Percentiles rank a stretch among this genome's conserved stretches.
Evolutionary conservation across 176 grass and related monocot genomes (phyloP).

Genomic region (Phoenix dactylifera): DNA sequence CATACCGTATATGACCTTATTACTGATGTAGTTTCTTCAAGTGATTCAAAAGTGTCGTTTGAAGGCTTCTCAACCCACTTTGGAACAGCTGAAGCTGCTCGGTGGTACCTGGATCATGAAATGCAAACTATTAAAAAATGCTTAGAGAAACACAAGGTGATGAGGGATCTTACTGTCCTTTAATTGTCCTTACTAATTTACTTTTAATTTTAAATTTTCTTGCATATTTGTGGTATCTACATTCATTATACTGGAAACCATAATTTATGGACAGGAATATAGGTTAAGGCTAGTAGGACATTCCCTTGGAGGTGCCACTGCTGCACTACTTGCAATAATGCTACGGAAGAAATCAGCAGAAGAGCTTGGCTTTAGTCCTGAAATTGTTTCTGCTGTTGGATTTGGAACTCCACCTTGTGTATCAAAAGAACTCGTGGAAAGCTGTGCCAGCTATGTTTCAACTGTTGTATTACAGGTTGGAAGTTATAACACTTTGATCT

Average conservation of each 20-base stretch:
- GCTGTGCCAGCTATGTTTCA: slow-evolving; percentile 65
- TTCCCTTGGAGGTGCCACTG: slow-evolving; percentile 85
- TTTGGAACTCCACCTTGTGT: slow-evolving; percentile 88
- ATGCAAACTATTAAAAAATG: slow-evolving; percentile 56
- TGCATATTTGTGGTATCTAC: background rate
- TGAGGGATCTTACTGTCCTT: background rate
- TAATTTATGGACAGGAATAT: slow-evolving; percentile 43
- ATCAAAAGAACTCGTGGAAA: slow-evolving; percentile 75
- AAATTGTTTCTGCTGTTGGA: slow-evolving; percentile 82
- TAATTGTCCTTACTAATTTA: background rate
- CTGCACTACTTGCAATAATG: slow-evolving; percentile 80
- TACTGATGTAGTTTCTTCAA: slow-evolving; percentile 70
- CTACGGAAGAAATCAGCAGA: slow-evolving; percentile 69
- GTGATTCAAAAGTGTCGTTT: slow-evolving; percentile 63
- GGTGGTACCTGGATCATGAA: slow-evolving; percentile 81
- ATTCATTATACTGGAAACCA: slow-evolving; percentile 5
- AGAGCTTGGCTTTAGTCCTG: slow-evolving; percentile 87
- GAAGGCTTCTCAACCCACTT: slow-evolving; percentile 82
- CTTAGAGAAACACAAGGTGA: slow-evolving; percentile 73
- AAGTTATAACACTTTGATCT: no score
- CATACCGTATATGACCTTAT: slow-evolving; percentile 86
- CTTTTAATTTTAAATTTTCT: no score
- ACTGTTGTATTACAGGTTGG: slow-evolving; percentile 88
- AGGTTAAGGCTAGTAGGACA: slow-evolving; percentile 79
- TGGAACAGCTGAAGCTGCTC: slow-evolving; percentile 83